phyloP scores from a whole-genome alignment of 2,329 filamentous ascomycete species.

The Penicillium griseofulvum region DNA sequence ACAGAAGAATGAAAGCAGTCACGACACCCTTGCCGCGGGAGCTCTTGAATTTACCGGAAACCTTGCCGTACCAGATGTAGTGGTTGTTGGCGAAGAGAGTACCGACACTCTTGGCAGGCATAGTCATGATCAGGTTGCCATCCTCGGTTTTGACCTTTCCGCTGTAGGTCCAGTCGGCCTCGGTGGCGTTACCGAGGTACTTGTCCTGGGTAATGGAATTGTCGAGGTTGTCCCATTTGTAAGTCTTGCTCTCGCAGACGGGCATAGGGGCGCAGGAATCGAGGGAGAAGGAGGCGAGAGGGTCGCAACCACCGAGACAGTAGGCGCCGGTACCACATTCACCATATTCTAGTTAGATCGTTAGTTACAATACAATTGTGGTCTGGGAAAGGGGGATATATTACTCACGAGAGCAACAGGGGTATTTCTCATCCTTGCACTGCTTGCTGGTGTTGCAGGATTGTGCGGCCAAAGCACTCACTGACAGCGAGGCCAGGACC shows the following conservation, averaged over 20 bases:
- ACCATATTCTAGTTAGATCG: slow-evolving; percentile 68
- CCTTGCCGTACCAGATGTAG: slow-evolving; percentile 97
- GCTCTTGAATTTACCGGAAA: slow-evolving; percentile 80
- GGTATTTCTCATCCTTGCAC: slow-evolving; percentile 66
- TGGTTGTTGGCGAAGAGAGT: slow-evolving; percentile 80
- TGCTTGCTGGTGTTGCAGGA: slow-evolving; percentile 49
- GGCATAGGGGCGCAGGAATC: slow-evolving; percentile 83
- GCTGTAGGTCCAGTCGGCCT: slow-evolving; percentile 83
- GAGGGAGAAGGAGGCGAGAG: slow-evolving; percentile 75
- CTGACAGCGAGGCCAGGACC: slow-evolving; percentile 35
- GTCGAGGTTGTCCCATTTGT: slow-evolving; percentile 71
- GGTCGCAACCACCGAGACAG: slow-evolving; percentile 94
- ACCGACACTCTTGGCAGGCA: slow-evolving; percentile 80
- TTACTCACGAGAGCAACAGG: slow-evolving; percentile 75
- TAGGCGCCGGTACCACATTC: slow-evolving; percentile 91
- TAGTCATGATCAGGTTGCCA: slow-evolving; percentile 76
- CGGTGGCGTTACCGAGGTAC: slow-evolving; percentile 80
- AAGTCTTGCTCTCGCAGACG: slow-evolving; percentile 71
- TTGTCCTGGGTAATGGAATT: slow-evolving; percentile 68
- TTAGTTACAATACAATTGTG: slow-evolving; percentile 6
- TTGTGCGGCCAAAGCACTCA: slow-evolving; percentile 31
- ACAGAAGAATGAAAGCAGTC: slow-evolving; percentile 94
- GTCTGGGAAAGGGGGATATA: neutral
- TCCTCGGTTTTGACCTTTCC: slow-evolving; percentile 65
- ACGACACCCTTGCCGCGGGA: slow-evolving; percentile 84